Evolutionary conservation across 768 basidiomycete genomes (phyloP).

Genomic region (Gloeophyllum trabeum): DNA sequence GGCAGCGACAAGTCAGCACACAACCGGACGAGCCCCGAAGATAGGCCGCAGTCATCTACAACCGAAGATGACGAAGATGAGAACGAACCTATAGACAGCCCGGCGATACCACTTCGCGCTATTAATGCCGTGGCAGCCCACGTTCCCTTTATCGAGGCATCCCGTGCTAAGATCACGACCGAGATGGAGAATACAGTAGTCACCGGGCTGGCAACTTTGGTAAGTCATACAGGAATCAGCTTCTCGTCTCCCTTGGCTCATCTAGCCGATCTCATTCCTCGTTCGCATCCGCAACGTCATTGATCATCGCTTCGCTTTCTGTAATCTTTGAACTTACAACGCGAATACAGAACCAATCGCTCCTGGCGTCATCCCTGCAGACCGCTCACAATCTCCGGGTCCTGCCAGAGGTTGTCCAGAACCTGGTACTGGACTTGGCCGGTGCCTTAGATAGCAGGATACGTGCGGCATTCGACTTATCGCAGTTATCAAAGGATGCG

Average conservation of each 20-base stretch:
- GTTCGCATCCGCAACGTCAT: not conserved
- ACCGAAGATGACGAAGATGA: not conserved
- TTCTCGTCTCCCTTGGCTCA: no score
- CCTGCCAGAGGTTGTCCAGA: conserved; percentile 73
- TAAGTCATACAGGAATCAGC: no score
- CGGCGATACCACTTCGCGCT: conserved; percentile 44
- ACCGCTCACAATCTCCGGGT: conserved; percentile 89
- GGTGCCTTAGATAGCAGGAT: conserved; percentile 79
- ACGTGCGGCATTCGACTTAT: conserved; percentile 73
- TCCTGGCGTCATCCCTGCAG: conserved; percentile 89
- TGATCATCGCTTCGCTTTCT: not conserved
- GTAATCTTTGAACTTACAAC: conserved; percentile 1
- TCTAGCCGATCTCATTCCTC: no score
- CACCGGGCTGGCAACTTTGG: conserved; percentile 65
- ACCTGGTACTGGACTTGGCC: conserved; percentile 68
- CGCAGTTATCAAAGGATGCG: conserved; percentile 78
- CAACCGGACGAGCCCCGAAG: no score
- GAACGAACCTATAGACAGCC: not conserved
- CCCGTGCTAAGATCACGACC: conserved; percentile 55
- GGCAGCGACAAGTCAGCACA: no score
- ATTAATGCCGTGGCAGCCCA: conserved; percentile 64
- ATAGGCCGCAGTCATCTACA: not conserved
- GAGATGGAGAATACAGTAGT: conserved; percentile 93
- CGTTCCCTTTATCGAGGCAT: conserved; percentile 59
- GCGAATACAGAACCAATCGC: conserved; percentile 63